Evolutionary conservation across 805 yeast genomes (phyloP).

Genomic region (Ascoidea asiatica): DNA sequence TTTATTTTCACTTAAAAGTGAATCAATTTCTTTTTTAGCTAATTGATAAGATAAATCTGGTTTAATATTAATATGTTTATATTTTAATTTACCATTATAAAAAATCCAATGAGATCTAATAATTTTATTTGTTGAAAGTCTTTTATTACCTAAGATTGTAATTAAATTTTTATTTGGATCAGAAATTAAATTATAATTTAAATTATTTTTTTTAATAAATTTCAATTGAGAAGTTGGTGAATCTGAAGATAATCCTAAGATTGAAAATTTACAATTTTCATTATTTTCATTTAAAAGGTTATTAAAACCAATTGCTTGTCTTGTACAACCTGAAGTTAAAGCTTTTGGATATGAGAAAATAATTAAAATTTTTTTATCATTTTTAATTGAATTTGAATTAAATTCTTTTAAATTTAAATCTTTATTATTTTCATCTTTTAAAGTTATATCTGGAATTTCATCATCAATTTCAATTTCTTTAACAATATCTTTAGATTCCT

Average conservation of each 20-base stretch:
- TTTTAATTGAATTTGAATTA: conserved; percentile 15
- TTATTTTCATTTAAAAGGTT: conserved; percentile 43
- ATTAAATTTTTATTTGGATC: conserved; percentile 66
- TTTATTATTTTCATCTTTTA: conserved; percentile 60
- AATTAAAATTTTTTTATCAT: conserved; percentile 31
- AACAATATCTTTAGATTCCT: conserved; percentile 14
- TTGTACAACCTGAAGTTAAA: conserved; percentile 91
- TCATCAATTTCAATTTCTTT: conserved; percentile 39
- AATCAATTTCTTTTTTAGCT: conserved; percentile 44
- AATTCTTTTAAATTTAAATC: conserved; percentile 32
- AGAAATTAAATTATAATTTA: conserved; percentile 61
- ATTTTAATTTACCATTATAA: conserved; percentile 52
- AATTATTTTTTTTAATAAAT: conserved; percentile 58
- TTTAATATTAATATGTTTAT: conserved; percentile 24
- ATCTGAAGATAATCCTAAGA: conserved; percentile 79
- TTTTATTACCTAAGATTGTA: conserved; percentile 70
- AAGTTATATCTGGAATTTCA: conserved; percentile 46
- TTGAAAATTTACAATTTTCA: conserved; percentile 39
- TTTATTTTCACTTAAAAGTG: conserved; percentile 20
- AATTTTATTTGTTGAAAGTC: conserved; percentile 59
- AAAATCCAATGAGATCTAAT: conserved; percentile 90
- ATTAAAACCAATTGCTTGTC: conserved; percentile 86
- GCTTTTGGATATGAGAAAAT: conserved; percentile 83
- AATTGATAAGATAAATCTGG: conserved; percentile 46
- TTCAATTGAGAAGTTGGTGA: conserved; percentile 62